Evolutionary conservation across 1,139 yeast genomes (phyloP).

Genomic region (Zhuliangozyma blackwelliae): DNA sequence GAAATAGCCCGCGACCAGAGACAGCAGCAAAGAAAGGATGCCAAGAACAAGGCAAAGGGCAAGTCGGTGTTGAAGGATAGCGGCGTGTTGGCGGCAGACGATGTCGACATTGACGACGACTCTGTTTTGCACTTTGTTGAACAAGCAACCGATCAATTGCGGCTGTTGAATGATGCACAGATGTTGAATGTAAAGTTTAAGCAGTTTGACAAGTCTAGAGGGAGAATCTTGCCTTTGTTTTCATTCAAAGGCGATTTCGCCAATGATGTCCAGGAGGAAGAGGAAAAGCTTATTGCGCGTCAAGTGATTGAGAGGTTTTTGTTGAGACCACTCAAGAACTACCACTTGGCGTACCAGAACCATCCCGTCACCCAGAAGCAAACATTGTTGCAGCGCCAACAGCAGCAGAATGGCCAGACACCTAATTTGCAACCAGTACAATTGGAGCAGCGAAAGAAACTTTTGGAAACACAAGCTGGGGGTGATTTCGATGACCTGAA

Average conservation of each 20-base stretch:
- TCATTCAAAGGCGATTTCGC: conserved; percentile 22
- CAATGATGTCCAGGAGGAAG: conserved; percentile 27
- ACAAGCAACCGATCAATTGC: conserved; percentile 32
- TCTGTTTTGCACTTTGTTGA: conserved; percentile 34
- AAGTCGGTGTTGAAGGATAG: conserved; percentile 19
- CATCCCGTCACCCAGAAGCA: conserved; percentile 44
- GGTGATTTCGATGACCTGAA: conserved; percentile 12
- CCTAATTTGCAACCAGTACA: conserved; percentile 12
- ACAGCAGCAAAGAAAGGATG: conserved; percentile 30
- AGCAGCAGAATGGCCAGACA: conserved; percentile 16
- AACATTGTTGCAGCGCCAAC: conserved; percentile 29
- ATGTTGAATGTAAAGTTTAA: conserved; percentile 33
- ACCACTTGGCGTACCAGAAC: conserved; percentile 46
- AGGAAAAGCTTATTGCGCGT: conserved; percentile 35
- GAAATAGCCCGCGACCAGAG: conserved; percentile 52
- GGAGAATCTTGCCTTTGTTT: conserved; percentile 35
- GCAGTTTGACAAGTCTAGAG: conserved; percentile 13
- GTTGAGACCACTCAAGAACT: conserved; percentile 43
- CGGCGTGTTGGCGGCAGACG: conserved; percentile 29
- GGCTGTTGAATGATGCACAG: conserved; percentile 26
- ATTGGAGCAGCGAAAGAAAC: conserved; percentile 21
- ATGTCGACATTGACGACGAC: conserved; percentile 38
- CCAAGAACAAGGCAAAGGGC: conserved; percentile 21
- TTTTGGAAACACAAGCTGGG: conserved; percentile 16
- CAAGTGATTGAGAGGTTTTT: conserved; percentile 41